Base-by-base conservation (phyloP, 2,329 filamentous ascomycete species). In the Decorospora gaudefroyi region DNA sequence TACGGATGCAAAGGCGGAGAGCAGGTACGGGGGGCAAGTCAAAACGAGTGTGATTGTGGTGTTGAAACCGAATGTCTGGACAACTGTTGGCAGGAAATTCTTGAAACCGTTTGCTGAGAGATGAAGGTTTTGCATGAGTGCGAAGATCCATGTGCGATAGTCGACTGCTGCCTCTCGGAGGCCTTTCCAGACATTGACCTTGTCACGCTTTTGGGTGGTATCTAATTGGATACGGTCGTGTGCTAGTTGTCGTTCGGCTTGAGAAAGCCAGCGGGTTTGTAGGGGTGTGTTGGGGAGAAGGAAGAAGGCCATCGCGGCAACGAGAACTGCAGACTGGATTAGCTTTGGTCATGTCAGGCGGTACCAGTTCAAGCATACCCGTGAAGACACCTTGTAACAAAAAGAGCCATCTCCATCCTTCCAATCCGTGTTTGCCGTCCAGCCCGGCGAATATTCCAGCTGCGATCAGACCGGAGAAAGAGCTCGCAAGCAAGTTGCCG, bases 341-440 rank as follows among this genome's bases (percentile, higher is more conserved):
- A 33, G 16, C 21, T 4, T n/a, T 5, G n/a, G 17, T 19, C 6
- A 8, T 9, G 7, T 6, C 6, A 13, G 6, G 27, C 7, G 13
- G 6, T 6, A 12, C 6, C 4, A 21, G 30, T 18, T 33, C 7
- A 29, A n/a, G n/a, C n/a, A n/a, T n/a, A n/a, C n/a, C n/a, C n/a
- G 70, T 73, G 4, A 65, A 56, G 1, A 64, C 46, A 3, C 70
- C 72, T 51, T 74, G 70, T 6, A 74, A 68, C 10, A 75, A 66
- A 33, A 74, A 76, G 3, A 75, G 53, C 71, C 72, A 74, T 39
- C 67, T 51, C 71, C 74, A 77, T 0, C 69, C 69, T 15, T 62
- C 58, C 0, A 76, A 42, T 2, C 74, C 74, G 16, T 65, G 58
- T 2, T 58, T 65, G 10, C 70, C 71, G 27, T 75, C 66, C 13